A percentile compares a stretch with the other conserved stretches of the same genome.
phyloP scores from a whole-genome alignment of 108 stramenopile genomes.

The Parietichytrium sp. region DNA sequence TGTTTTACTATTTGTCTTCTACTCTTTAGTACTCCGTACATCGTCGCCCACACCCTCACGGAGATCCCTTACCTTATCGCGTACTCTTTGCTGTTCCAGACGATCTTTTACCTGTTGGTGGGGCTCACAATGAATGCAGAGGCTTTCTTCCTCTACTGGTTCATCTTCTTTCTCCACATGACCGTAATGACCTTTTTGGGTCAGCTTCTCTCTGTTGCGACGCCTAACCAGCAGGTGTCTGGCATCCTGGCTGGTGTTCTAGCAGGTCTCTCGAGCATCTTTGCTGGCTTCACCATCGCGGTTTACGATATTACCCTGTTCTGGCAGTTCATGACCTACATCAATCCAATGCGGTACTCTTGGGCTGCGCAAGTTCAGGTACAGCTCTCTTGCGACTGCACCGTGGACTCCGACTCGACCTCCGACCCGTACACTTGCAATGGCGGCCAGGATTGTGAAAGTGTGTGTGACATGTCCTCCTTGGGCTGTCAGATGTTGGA shows the following conservation, averaged over 20 bases:
- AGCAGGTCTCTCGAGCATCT: background rate
- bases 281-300: background rate
- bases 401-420: background rate
- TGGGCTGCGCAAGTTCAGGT: background rate
- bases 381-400: background rate
- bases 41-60: background rate
- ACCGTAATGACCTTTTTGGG: constrained; percentile 8
- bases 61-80: background rate
- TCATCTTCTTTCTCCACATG: background rate
- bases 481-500: too few species aligned
- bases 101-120: constrained; percentile 15
- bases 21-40: background rate
- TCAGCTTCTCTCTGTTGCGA: background rate
- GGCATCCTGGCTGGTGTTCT: background rate
- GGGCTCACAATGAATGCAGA: background rate
- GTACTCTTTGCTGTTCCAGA: background rate
- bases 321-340: constrained; percentile 32
- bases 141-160: background rate
- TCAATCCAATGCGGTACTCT: constrained; percentile 21
- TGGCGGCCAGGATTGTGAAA: background rate
- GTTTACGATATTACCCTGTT: background rate
- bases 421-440: background rate
- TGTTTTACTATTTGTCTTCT: too few species aligned
- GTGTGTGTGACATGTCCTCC: too few species aligned
- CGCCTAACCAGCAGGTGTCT: constrained; percentile 23